phyloP scores from a whole-genome alignment of 225 moss, liverwort and hornwort genomes.

The Sphagnum tenellum region DNA sequence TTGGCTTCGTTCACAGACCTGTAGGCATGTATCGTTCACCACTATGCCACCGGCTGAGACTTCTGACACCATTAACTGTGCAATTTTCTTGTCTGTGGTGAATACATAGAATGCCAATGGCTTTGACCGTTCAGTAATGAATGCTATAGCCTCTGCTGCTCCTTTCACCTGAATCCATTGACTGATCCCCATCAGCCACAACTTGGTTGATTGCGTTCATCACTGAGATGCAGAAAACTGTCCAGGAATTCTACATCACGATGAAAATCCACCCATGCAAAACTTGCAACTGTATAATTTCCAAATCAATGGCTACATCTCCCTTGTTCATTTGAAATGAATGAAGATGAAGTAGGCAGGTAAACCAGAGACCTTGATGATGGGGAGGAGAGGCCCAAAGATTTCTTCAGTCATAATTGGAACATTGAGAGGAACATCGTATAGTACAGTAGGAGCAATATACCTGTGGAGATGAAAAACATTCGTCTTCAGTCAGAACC shows the following conservation, averaged over 20 bases:
- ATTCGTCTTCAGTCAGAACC: no score
- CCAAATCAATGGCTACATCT: no score
- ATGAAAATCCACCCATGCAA: no score
- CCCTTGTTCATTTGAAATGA: no score
- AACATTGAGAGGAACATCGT: constrained; percentile 18
- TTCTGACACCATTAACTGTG: constrained; percentile 42
- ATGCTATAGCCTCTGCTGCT: constrained; percentile 45
- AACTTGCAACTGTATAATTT: no score
- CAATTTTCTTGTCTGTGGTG: constrained; percentile 38
- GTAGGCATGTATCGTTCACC: constrained; percentile 59
- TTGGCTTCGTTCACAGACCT: constrained; percentile 25
- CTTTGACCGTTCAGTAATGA: constrained; percentile 55
- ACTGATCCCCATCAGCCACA: no score
- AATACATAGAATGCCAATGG: constrained; percentile 71
- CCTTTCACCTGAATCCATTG: constrained; percentile 47
- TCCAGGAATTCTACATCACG: no score
- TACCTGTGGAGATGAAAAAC: constrained; percentile 6
- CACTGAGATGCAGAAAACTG: no score
- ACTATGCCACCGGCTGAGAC: constrained; percentile 77
- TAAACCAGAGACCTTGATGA: constrained; percentile 23
- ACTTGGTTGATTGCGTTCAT: no score
- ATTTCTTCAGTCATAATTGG: constrained; percentile 42
- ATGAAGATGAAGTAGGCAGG: no score
- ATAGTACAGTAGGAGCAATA: constrained; percentile 36
- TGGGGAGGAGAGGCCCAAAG: constrained; percentile 41